A percentile compares a stretch with the other conserved stretches of the same genome.
Evolutionary conservation across 1,284 basidiomycete species (phyloP).

Genomic region (Rhodofomes roseus): DNA sequence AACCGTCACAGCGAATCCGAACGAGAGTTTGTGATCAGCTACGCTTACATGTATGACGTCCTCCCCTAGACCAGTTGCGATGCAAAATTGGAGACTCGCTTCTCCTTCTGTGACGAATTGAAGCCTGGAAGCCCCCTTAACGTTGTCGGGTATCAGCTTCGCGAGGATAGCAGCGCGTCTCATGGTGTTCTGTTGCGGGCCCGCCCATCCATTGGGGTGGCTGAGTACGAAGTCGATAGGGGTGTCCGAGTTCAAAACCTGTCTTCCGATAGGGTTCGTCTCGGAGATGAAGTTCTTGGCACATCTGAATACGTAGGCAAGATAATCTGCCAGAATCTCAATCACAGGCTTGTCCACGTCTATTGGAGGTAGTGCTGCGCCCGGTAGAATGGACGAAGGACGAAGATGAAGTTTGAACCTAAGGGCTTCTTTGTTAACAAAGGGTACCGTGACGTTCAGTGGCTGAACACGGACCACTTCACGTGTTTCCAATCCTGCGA

Average conservation of each 20-base stretch:
- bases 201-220: constrained; percentile 46
- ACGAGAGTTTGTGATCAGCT: too few relatives aligned
- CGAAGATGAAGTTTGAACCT: constrained; percentile 62
- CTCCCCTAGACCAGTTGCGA: constrained; percentile 33
- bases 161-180: constrained; percentile 33
- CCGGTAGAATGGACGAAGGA: constrained; percentile 24
- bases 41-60: constrained; percentile 29
- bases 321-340: constrained; percentile 50
- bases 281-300: constrained; percentile 44
- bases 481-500: constrained; percentile 44
- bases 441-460: not conserved
- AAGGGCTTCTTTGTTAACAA: not conserved
- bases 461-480: constrained; percentile 39
- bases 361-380: constrained; percentile 34
- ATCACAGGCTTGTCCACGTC: constrained; percentile 42
- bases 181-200: constrained; percentile 37
- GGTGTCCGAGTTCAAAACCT: constrained; percentile 31
- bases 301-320: constrained; percentile 45
- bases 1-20: not conserved
- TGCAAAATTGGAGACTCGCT: constrained; percentile 45
- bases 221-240: constrained; percentile 34
- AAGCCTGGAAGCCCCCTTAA: constrained; percentile 30
- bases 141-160: constrained; percentile 26
- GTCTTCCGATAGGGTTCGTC: constrained; percentile 38
- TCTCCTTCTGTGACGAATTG: constrained; percentile 49